Evolutionary conservation across 768 basidiomycete species (phyloP).

Genomic region (Boletus insuetus): DNA sequence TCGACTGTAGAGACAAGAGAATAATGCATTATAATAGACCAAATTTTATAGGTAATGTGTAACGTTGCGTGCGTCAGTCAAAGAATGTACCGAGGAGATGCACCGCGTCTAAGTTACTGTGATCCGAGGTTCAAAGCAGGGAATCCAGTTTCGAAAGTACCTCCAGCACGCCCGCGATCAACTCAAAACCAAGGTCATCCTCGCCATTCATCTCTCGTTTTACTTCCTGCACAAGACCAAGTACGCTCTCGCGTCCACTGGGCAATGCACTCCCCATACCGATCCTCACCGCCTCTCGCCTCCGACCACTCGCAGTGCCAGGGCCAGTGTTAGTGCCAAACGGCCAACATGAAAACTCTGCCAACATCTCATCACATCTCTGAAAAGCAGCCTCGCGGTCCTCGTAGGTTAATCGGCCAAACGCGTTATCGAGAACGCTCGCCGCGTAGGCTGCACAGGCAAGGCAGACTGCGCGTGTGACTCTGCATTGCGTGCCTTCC

Average conservation of each 20-base stretch:
- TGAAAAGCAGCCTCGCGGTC: constrained; percentile 91
- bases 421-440: constrained; percentile 92
- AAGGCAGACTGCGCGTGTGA: constrained; percentile 76
- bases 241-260: constrained; percentile 61
- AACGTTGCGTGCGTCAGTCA: not conserved
- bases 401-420: constrained; percentile 85
- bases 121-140: constrained; percentile 21
- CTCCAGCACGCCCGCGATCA: constrained; percentile 89
- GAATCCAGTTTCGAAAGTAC: constrained; percentile 93
- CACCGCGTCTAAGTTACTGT: not conserved
- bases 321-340: constrained; percentile 51
- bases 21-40: constrained; percentile 10
- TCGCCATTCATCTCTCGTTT: constrained; percentile 68
- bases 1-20: not conserved
- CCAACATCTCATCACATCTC: constrained; percentile 90
- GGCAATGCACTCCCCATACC: constrained; percentile 53
- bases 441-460: constrained; percentile 93
- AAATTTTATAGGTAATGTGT: constrained; percentile 8
- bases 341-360: constrained; percentile 90
- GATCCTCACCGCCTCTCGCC: constrained; percentile 45
- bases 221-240: constrained; percentile 73
- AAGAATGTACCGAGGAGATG: not conserved
- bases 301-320: constrained; percentile 36
- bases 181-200: constrained; percentile 86
- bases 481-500: constrained; percentile 78